Percentiles rank a stretch among this genome's conserved stretches.
phyloP scores from a whole-genome alignment of 768 basidiomycete genomes.

The Nidularia sp. region DNA sequence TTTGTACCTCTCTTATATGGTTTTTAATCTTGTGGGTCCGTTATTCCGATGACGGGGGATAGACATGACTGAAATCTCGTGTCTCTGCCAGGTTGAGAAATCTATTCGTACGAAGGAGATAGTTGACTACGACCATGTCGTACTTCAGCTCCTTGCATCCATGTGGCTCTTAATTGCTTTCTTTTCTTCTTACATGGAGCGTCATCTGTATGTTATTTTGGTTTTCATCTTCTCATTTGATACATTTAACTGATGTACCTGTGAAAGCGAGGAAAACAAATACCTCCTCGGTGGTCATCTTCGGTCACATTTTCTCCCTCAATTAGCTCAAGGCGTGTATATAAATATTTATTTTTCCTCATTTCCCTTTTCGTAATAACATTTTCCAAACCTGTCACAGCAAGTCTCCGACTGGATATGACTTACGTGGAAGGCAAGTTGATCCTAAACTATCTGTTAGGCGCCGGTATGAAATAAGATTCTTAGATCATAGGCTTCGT shows the following conservation, averaged over 20 bases:
- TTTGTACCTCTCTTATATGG: constrained; percentile 24
- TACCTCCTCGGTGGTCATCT: constrained; percentile 22
- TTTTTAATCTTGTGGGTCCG: constrained; percentile 26
- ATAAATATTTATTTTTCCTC: background rate
- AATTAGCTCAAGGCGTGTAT: constrained; percentile 27
- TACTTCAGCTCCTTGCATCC: constrained; percentile 7
- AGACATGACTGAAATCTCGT: too few species aligned
- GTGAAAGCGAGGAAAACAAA: constrained; percentile 9
- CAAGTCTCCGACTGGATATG: constrained; percentile 16
- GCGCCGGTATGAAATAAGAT: background rate
- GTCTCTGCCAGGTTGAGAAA: background rate
- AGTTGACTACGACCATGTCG: background rate
- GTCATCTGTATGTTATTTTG: constrained; percentile 6
- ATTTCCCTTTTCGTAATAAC: background rate
- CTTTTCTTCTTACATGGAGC: constrained; percentile 14
- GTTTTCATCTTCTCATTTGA: background rate
- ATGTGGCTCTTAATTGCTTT: constrained; percentile 21
- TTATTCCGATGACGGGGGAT: background rate
- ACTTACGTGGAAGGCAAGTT: constrained; percentile 11
- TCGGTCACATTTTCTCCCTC: constrained; percentile 33
- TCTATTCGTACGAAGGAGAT: background rate
- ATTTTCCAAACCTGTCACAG: constrained; percentile 8
- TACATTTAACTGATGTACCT: background rate
- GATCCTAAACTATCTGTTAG: background rate
- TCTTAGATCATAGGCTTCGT: constrained; percentile 1